These are phyloP conservation scores for Zygoascus flipseniorum DNA, from an alignment of 805 yeast species.

Conservation along the genomic window DNA sequence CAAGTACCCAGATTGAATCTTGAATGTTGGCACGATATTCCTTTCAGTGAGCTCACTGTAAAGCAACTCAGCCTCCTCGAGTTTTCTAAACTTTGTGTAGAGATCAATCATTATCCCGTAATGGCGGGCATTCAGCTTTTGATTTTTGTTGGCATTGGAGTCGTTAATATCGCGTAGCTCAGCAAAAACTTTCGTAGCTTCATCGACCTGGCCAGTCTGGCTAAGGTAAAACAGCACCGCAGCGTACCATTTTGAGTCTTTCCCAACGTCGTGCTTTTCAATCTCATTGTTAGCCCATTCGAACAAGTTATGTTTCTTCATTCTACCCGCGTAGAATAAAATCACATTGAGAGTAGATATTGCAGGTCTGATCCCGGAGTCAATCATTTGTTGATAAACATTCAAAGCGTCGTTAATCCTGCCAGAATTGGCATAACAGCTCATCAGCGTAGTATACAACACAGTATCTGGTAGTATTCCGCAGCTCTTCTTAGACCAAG, in stretches of 20 bases:
- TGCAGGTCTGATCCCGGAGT: constrained; percentile 8
- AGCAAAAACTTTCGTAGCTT: constrained; percentile 29
- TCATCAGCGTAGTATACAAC: constrained; percentile 28
- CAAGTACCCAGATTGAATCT: constrained; percentile 19
- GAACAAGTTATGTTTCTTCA: not conserved
- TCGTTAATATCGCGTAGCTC: constrained; percentile 14
- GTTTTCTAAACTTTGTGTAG: constrained; percentile 8
- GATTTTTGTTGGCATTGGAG: not conserved
- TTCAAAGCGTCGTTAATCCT: constrained; percentile 26
- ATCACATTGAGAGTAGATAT: constrained; percentile 21
- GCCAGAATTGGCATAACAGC: constrained; percentile 23
- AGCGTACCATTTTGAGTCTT: constrained; percentile 18
- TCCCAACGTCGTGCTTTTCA: constrained; percentile 15
- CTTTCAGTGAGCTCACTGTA: constrained; percentile 12
- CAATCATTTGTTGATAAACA: constrained; percentile 23
- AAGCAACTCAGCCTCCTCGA: constrained; percentile 11
- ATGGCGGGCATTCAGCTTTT: constrained; percentile 16
- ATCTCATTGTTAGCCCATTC: constrained; percentile 1
- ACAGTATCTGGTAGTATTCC: constrained; percentile 19
- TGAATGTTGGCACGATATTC: constrained; percentile 16
- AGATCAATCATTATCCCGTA: constrained; percentile 20
- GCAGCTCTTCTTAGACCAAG: constrained; percentile 20
- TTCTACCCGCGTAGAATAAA: constrained; percentile 4
- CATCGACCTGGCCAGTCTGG: constrained; percentile 26
- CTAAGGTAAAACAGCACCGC: constrained; percentile 26